Conservation (phyloP, 2,329 filamentous ascomycete genomes). For the Nothopassalora personata region DNA sequence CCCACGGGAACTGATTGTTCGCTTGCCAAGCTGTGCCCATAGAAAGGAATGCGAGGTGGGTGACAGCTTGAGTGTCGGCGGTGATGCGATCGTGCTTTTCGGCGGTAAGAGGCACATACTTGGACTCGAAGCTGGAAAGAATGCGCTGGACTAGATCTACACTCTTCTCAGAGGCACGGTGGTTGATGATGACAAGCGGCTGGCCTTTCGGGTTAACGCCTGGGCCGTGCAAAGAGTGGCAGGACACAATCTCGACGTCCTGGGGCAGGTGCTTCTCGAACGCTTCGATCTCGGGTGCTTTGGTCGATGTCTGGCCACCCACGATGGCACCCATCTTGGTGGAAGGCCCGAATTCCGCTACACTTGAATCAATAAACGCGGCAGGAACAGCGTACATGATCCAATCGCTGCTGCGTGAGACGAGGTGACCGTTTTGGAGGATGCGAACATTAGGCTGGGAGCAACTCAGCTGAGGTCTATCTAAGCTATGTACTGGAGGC, state of each 20-base stretch:
- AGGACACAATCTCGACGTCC: constrained; percentile 91
- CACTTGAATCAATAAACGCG: constrained; percentile 79
- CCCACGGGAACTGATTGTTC: constrained; percentile 94
- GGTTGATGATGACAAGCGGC: constrained; percentile 88
- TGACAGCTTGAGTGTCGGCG: constrained; percentile 95
- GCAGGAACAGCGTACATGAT: constrained; percentile 99
- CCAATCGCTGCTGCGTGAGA: constrained; percentile 94
- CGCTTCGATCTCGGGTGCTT: constrained; percentile 88
- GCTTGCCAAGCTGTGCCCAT: constrained; percentile 99
- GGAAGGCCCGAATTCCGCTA: constrained; percentile 84
- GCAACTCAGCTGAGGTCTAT: constrained; percentile 39
- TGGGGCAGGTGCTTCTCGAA: constrained; percentile 82
- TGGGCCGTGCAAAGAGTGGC: constrained; percentile 93
- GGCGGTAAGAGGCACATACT: constrained; percentile 80
- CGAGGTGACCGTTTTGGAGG: constrained; percentile 87
- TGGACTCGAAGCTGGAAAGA: constrained; percentile 76
- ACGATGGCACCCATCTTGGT: constrained; percentile 95
- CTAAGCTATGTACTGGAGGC: constrained; percentile 28
- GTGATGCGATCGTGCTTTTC: constrained; percentile 93
- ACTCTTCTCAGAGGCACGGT: constrained; percentile 73
- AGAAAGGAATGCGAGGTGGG: constrained; percentile 87
- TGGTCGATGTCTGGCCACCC: constrained; percentile 96
- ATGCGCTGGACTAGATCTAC: constrained; percentile 75
- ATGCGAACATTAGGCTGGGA: constrained; percentile 75
- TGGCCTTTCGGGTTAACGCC: constrained; percentile 83